These are phyloP conservation scores for Rhodotorula mucilaginosa DNA, from an alignment of 1,284 basidiomycete species.

Conservation along the genomic window DNA sequence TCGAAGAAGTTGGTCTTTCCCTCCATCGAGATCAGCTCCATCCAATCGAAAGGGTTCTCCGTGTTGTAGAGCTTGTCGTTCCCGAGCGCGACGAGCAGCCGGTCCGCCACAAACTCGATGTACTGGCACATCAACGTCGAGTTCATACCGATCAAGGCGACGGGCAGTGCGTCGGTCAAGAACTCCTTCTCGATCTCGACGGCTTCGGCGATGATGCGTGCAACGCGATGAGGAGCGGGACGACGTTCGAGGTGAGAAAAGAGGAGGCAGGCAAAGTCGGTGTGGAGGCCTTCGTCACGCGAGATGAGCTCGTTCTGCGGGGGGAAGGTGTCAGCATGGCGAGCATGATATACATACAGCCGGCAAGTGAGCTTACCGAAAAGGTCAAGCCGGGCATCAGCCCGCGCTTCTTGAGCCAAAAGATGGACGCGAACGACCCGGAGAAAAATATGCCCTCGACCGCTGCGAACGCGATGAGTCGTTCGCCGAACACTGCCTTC, in stretches of 20 bases:
- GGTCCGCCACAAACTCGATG: constrained; percentile 53
- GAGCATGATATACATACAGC: neutral
- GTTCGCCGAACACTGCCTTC: constrained; percentile 51
- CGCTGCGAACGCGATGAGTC: constrained; percentile 53
- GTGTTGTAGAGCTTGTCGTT: constrained; percentile 49
- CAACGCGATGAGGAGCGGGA: constrained; percentile 51
- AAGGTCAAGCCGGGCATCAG: constrained; percentile 54
- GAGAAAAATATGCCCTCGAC: constrained; percentile 56
- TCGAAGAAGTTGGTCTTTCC: constrained; percentile 37
- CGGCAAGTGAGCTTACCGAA: constrained; percentile 16
- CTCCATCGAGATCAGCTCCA: constrained; percentile 51
- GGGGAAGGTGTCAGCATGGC: constrained; percentile 36
- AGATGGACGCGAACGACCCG: constrained; percentile 53
- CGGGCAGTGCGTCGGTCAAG: constrained; percentile 50
- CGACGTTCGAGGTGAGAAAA: constrained; percentile 53
- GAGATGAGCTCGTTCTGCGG: constrained; percentile 53
- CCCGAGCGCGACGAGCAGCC: constrained; percentile 51
- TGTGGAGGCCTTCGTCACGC: constrained; percentile 54
- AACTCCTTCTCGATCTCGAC: constrained; percentile 53
- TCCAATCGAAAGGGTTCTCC: constrained; percentile 50
- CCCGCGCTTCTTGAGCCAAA: constrained; percentile 56
- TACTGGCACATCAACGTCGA: constrained; percentile 43
- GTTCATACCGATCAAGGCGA: constrained; percentile 53
- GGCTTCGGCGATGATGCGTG: constrained; percentile 51
- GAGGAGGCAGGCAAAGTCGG: constrained; percentile 54